A percentile compares a stretch with the other conserved stretches of the same genome.
Evolutionary conservation across 2,329 filamentous ascomycete genomes (phyloP).

Genomic region (Trichoderma atrobrunneum): DNA sequence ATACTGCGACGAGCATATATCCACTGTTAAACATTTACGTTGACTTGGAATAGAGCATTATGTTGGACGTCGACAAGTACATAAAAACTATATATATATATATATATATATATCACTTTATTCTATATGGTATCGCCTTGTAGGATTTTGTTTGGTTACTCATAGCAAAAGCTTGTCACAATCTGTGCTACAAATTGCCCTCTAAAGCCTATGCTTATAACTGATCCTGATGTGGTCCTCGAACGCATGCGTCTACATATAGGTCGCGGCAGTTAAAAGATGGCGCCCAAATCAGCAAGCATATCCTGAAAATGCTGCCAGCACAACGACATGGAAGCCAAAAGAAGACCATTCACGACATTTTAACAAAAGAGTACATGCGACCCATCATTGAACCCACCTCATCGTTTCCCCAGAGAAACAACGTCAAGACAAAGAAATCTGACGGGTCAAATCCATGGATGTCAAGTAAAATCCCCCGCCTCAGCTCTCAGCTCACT

Average conservation of each 20-base stretch:
- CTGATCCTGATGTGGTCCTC: not conserved
- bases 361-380: not conserved
- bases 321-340: not conserved
- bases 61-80: not conserved
- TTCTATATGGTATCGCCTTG: not conserved
- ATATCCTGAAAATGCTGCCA: not conserved
- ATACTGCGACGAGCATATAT: not conserved
- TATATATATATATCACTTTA: too few species aligned
- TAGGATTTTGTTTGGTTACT: not conserved
- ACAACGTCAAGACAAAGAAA: not conserved
- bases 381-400: not conserved
- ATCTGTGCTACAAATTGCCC: not conserved
- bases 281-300: not conserved
- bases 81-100: not conserved
- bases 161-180: not conserved
- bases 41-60: too few species aligned
- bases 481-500: not conserved
- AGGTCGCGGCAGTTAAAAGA: not conserved
- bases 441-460: not conserved
- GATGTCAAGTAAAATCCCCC: not conserved
- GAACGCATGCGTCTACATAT: not conserved
- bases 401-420: not conserved
- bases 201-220: not conserved
- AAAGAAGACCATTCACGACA: not conserved
- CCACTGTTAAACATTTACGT: not conserved